These are phyloP conservation scores for Moricandia arvensis DNA, from an alignment of 345 rosid species.

Conservation along the genomic window DNA sequence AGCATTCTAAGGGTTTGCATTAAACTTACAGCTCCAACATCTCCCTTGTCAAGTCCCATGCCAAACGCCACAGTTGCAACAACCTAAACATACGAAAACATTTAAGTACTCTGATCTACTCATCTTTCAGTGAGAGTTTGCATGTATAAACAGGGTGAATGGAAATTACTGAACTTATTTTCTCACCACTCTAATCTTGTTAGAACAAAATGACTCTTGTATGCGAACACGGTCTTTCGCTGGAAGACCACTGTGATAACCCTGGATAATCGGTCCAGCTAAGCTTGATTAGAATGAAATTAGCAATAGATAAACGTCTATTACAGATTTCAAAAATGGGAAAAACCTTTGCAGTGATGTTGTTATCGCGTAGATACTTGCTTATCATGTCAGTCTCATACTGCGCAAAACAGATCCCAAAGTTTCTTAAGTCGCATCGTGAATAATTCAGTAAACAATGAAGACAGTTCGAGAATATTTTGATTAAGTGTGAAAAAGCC, in stretches of 20 bases:
- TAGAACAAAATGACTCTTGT: conserved; percentile 88
- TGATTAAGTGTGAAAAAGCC: neutral
- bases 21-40: conserved; percentile 92
- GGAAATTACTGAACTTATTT: conserved; percentile 17
- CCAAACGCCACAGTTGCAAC: conserved; percentile 99
- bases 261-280: conserved; percentile 45
- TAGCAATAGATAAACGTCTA: conserved; percentile 19
- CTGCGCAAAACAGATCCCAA: conserved; percentile 44
- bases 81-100: conserved; percentile 50
- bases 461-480: neutral
- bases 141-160: conserved; percentile 8
- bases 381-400: conserved; percentile 80
- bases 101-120: conserved; percentile 14
- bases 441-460: neutral
- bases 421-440: conserved; percentile 20
- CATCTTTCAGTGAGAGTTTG: conserved; percentile 6
- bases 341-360: conserved; percentile 76
- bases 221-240: conserved; percentile 70
- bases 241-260: conserved; percentile 84
- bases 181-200: conserved; percentile 91
- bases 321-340: conserved; percentile 7
- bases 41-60: conserved; percentile 96
- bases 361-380: conserved; percentile 72
- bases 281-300: conserved; percentile 31
- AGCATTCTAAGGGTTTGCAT: conserved; percentile 19